phyloP scores from a whole-genome alignment of 78 protist genomes.

The Dictyostelium intermedium region DNA sequence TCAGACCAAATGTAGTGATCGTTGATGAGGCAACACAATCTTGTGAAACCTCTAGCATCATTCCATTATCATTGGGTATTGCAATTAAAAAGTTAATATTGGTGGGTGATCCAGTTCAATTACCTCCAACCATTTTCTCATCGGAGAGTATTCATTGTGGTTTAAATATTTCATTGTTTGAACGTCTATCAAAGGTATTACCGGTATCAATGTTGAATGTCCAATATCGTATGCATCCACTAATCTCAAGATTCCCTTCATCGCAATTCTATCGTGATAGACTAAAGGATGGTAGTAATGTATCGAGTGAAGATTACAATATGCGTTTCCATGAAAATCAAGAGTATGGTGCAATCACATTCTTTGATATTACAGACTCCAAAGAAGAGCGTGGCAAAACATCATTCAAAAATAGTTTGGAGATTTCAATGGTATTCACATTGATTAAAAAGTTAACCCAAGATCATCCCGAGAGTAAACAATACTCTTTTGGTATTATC shows the following conservation, averaged over 20 bases:
- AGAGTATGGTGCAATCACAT: conserved; percentile 13
- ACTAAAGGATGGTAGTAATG: conserved; percentile 70
- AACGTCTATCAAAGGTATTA: conserved; percentile 4
- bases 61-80: conserved; percentile 38
- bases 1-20: conserved; percentile 39
- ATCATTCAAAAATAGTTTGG: conserved; percentile 1
- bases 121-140: conserved; percentile 88
- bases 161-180: conserved; percentile 59
- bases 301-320: background rate
- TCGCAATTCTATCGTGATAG: conserved; percentile 76
- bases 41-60: conserved; percentile 78
- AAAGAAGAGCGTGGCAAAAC: background rate
- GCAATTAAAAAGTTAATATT: conserved; percentile 38
- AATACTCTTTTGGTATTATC: conserved; percentile 82
- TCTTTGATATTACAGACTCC: conserved; percentile 26
- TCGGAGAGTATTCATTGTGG: background rate
- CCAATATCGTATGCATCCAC: conserved; percentile 94
- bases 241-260: conserved; percentile 83
- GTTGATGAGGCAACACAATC: conserved; percentile 91
- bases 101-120: conserved; percentile 90
- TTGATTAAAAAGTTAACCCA: background rate
- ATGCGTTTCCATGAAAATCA: background rate
- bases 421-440: conserved; percentile 7
- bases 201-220: conserved; percentile 42
- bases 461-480: conserved; percentile 26